These are phyloP conservation scores for Aspergillus glaucus DNA, from an alignment of 2,329 filamentous ascomycete species.

Conservation along the genomic window DNA sequence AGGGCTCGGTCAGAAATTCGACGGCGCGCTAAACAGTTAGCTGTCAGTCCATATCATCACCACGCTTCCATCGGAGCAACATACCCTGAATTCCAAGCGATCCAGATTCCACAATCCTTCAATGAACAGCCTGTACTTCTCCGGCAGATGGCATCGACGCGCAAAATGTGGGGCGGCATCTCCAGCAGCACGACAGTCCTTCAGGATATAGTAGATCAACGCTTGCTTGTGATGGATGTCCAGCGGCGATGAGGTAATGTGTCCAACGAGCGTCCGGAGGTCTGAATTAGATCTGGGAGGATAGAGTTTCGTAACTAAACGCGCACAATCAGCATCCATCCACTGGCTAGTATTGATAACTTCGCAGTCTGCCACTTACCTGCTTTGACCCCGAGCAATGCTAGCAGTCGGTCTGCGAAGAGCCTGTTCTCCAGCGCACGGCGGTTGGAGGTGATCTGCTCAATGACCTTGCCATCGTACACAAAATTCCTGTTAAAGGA, in stretches of 20 bases:
- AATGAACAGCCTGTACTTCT: slow-evolving; percentile 73
- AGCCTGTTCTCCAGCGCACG: slow-evolving; percentile 63
- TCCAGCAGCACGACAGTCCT: slow-evolving; percentile 58
- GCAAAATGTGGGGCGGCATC: slow-evolving; percentile 56
- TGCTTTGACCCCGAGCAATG: slow-evolving; percentile 62
- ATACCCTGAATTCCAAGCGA: slow-evolving; percentile 59
- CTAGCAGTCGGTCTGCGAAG: slow-evolving; percentile 74
- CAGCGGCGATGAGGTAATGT: slow-evolving; percentile 59
- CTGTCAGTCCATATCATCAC: too few relatives aligned
- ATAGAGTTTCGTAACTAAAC: slow-evolving; percentile 57
- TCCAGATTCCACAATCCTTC: slow-evolving; percentile 79
- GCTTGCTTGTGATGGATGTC: slow-evolving; percentile 73
- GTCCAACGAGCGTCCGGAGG: slow-evolving; percentile 63
- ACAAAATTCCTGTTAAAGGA: slow-evolving; percentile 52
- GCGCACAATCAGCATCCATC: slow-evolving; percentile 7
- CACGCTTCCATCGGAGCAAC: slow-evolving; percentile 5
- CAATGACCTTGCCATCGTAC: slow-evolving; percentile 56
- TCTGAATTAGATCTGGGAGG: slow-evolving; percentile 65
- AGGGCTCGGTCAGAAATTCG: slow-evolving; percentile 71
- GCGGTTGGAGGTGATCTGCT: slow-evolving; percentile 61
- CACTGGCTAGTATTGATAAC: not conserved
- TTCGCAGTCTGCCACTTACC: slow-evolving; percentile 42
- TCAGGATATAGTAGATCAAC: slow-evolving; percentile 74
- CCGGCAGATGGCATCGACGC: slow-evolving; percentile 58
- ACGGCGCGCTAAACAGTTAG: slow-evolving; percentile 52